Evolutionary conservation across 257 asterid genomes (phyloP).

Genomic region (Jacaranda copaia): DNA sequence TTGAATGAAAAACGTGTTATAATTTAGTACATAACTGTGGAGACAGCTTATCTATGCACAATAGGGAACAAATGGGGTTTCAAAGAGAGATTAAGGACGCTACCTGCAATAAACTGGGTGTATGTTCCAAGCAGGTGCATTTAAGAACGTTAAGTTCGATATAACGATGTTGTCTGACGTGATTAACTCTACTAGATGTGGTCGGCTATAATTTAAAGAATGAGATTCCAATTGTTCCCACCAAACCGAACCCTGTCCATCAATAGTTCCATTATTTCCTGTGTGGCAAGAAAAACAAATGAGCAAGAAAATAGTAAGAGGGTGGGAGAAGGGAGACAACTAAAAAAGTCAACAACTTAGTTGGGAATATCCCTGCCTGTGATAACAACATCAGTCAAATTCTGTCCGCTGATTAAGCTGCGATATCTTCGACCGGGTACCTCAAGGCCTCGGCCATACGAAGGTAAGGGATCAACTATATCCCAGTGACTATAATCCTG

Average conservation of each 20-base stretch:
- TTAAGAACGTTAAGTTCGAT: constrained; percentile 88
- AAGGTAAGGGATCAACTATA: constrained; percentile 75
- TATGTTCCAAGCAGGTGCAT: constrained; percentile 93
- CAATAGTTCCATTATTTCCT: constrained; percentile 96
- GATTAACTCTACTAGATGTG: constrained; percentile 81
- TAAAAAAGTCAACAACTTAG: not conserved
- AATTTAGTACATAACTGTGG: not conserved
- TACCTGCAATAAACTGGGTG: constrained; percentile 96
- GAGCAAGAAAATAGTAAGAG: not conserved
- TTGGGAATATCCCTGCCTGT: constrained; percentile 49
- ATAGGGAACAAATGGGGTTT: not conserved
- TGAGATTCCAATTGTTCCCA: constrained; percentile 70
- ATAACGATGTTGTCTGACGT: constrained; percentile 70
- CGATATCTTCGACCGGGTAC: constrained; percentile 73
- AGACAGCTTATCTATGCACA: not conserved
- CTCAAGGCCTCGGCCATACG: constrained; percentile 73
- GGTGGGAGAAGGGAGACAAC: not conserved
- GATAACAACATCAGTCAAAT: constrained; percentile 74
- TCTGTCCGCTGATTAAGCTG: constrained; percentile 64
- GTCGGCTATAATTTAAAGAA: constrained; percentile 87
- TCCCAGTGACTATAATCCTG: constrained; percentile 79
- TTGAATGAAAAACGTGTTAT: constrained; percentile 6
- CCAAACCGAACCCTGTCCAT: constrained; percentile 97
- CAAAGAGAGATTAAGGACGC: constrained; percentile 18
- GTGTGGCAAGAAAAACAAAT: constrained; percentile 22